Conservation (phyloP, 805 yeast genomes). For the Lachancea dasiensis region DNA sequence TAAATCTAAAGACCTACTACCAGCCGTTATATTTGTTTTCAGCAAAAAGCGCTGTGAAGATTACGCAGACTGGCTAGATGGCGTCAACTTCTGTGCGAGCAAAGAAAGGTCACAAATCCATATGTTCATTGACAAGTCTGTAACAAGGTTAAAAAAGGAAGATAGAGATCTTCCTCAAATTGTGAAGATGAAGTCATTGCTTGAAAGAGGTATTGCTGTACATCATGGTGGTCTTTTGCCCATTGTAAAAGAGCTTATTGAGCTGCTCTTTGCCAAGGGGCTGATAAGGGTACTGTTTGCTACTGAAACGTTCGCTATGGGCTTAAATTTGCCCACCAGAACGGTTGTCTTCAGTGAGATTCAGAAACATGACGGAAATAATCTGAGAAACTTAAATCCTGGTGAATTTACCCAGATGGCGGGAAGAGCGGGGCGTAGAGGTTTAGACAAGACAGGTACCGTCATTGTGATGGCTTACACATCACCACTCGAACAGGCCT, state of each 20-base stretch:
- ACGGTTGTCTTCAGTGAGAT: constrained; percentile 87
- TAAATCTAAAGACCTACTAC: constrained; percentile 63
- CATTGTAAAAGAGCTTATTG: constrained; percentile 88
- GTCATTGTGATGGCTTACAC: constrained; percentile 86
- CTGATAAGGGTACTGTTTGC: constrained; percentile 89
- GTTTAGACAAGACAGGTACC: constrained; percentile 88
- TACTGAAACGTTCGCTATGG: constrained; percentile 99
- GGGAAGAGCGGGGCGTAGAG: constrained; percentile 98
- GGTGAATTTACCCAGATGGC: constrained; percentile 99
- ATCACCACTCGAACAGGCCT: constrained; percentile 49
- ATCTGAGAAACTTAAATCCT: constrained; percentile 74
- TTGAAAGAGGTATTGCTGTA: constrained; percentile 89
- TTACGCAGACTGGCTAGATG: constrained; percentile 71
- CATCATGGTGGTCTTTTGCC: constrained; percentile 95
- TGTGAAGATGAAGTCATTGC: constrained; percentile 68
- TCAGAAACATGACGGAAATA: constrained; percentile 86
- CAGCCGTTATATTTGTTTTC: constrained; percentile 90
- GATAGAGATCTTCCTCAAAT: constrained; percentile 94
- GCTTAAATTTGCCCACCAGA: constrained; percentile 91
- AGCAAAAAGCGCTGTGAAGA: constrained; percentile 92
- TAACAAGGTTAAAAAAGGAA: constrained; percentile 79
- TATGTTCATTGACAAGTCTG: constrained; percentile 88
- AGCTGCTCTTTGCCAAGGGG: constrained; percentile 81
- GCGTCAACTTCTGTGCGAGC: constrained; percentile 75
- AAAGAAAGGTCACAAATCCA: constrained; percentile 86